These are phyloP conservation scores for Pistacia integerrima DNA, from an alignment of 345 rosid genomes.

Conservation along the genomic window DNA sequence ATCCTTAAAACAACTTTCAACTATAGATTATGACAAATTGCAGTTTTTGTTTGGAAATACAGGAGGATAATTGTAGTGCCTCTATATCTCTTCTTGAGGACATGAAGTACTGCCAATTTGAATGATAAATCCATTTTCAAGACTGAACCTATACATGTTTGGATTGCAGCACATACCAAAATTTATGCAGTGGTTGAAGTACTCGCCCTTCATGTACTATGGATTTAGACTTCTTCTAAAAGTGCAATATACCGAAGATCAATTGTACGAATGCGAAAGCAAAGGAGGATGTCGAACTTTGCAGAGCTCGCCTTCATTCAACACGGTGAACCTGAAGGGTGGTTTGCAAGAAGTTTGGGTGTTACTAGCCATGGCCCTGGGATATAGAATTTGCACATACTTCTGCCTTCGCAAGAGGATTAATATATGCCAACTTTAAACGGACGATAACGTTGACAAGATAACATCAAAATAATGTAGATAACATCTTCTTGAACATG, in stretches of 20 bases:
- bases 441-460: neutral
- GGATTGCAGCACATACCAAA: conserved; percentile 28
- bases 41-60: no score
- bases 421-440: conserved; percentile 57
- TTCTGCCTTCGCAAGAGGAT: conserved; percentile 72
- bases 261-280: conserved; percentile 73
- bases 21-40: no score
- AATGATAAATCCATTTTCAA: no score
- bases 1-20: no score
- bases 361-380: conserved; percentile 76
- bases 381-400: conserved; percentile 68
- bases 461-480: neutral
- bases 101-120: no score
- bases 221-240: conserved; percentile 85
- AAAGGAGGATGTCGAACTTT: conserved; percentile 66
- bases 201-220: conserved; percentile 75
- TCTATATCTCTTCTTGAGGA: no score
- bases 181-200: conserved; percentile 82
- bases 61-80: no score
- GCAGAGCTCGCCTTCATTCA: conserved; percentile 82
- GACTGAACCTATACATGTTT: no score
- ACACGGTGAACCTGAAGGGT: conserved; percentile 71
- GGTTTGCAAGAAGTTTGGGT: conserved; percentile 93
- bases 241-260: conserved; percentile 78
- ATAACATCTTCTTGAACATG: neutral